These are phyloP conservation scores for Ogataea henricii DNA, from an alignment of 805 yeast genomes.

Conservation along the genomic window DNA sequence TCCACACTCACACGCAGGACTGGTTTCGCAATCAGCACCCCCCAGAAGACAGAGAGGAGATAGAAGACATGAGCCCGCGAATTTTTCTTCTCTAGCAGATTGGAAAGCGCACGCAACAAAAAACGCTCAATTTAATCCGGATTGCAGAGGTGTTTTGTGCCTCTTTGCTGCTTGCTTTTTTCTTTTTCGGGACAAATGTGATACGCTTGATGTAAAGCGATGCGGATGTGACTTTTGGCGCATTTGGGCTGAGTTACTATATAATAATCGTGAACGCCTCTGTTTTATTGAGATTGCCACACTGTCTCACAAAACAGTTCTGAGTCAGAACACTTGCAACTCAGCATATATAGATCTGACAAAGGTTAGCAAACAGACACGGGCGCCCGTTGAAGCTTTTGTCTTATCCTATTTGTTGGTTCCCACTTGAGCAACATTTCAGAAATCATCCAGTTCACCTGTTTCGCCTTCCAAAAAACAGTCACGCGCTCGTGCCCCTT, in stretches of 20 bases:
- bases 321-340: neutral
- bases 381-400: neutral
- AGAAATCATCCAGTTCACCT: neutral
- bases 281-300: neutral
- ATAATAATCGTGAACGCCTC: constrained; percentile 1
- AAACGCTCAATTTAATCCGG: constrained; percentile 1
- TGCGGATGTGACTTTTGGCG: constrained; percentile 6
- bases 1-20: too few species aligned
- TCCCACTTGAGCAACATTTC: neutral
- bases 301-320: neutral
- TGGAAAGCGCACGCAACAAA: neutral
- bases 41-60: neutral
- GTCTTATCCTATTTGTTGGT: neutral
- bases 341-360: constrained; percentile 1
- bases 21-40: too few species aligned
- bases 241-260: neutral
- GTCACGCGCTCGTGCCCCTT: neutral
- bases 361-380: neutral
- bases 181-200: constrained; percentile 9
- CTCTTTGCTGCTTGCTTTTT: constrained; percentile 8
- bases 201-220: constrained; percentile 7
- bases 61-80: constrained; percentile 2
- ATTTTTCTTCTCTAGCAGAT: constrained; percentile 1
- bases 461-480: neutral
- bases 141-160: constrained; percentile 3